Percentiles rank a stretch among this genome's conserved stretches.
Evolutionary conservation across 345 rosid genomes (phyloP).

Genomic region (Moringa oleifera): DNA sequence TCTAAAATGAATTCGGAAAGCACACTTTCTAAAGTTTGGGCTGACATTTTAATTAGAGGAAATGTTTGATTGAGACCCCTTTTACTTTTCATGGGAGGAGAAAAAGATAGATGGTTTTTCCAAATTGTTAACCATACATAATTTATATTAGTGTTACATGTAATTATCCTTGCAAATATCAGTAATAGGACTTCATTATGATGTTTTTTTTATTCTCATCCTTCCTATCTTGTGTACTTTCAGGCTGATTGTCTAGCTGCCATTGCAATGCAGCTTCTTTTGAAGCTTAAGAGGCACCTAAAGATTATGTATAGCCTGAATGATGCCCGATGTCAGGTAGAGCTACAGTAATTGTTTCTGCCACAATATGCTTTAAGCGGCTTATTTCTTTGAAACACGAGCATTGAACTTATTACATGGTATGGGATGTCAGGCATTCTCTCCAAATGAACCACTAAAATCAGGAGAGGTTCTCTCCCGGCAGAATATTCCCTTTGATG

Average conservation of each 20-base stretch:
- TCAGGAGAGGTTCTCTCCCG: conserved; percentile 66
- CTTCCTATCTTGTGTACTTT: conserved; percentile 15
- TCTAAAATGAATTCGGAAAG: background rate
- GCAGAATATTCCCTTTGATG: conserved; percentile 70
- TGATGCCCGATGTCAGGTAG: conserved; percentile 95
- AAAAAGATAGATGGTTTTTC: background rate
- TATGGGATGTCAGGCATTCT: conserved; percentile 49
- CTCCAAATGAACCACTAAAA: conserved; percentile 78
- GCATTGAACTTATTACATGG: background rate
- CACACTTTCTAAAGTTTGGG: background rate
- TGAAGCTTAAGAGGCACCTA: conserved; percentile 88
- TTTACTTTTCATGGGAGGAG: too few species aligned
- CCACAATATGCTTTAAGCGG: background rate
- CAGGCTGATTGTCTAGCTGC: conserved; percentile 80
- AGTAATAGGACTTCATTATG: background rate
- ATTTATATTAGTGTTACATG: background rate
- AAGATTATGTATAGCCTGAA: conserved; percentile 80
- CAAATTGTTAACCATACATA: background rate
- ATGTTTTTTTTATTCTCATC: conserved; percentile 1
- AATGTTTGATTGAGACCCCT: background rate
- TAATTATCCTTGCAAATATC: background rate
- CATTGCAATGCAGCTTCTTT: conserved; percentile 77
- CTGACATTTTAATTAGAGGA: background rate
- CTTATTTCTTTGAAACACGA: background rate
- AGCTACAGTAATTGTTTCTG: background rate